These are phyloP conservation scores for Incumbomyces delicatus DNA, from an alignment of 2,329 filamentous ascomycete species.

Conservation along the genomic window DNA sequence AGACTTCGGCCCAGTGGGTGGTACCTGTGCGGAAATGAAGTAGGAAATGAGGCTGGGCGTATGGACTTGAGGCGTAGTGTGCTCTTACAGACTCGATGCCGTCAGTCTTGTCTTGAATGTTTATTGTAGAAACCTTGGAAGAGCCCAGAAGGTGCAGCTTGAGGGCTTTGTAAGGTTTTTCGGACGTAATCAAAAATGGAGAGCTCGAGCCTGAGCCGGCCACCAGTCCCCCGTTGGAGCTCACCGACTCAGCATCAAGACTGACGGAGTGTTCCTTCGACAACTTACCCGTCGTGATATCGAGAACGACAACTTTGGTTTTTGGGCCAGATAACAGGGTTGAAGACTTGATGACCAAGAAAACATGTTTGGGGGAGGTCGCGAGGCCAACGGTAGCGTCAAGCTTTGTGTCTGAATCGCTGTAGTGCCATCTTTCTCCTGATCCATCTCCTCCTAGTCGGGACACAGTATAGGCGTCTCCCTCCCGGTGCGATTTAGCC, in stretches of 20 bases:
- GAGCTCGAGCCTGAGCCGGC: constrained; percentile 27
- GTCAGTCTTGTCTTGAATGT: constrained; percentile 31
- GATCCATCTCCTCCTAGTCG: constrained; percentile 66
- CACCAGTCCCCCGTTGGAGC: constrained; percentile 8
- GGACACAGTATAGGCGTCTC: constrained; percentile 44
- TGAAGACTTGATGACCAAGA: constrained; percentile 65
- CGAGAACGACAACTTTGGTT: constrained; percentile 65
- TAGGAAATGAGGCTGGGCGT: constrained; percentile 71
- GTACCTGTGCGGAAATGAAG: constrained; percentile 64
- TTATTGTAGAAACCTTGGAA: constrained; percentile 30
- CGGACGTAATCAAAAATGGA: constrained; percentile 36
- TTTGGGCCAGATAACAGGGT: constrained; percentile 58
- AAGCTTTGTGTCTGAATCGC: constrained; percentile 51
- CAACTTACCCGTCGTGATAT: constrained; percentile 62
- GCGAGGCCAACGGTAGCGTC: constrained; percentile 67
- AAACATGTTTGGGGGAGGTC: constrained; percentile 59
- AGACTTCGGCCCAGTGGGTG: constrained; percentile 75
- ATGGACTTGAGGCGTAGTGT: constrained; percentile 63
- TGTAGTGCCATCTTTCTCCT: constrained; percentile 66
- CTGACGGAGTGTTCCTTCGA: constrained; percentile 61
- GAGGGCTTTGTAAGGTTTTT: constrained; percentile 33
- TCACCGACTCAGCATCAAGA: constrained; percentile 60
- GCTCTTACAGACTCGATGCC: constrained; percentile 50
- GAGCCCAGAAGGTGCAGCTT: constrained; percentile 38
- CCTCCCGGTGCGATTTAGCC: constrained; percentile 40